A percentile compares a stretch with the other conserved stretches of the same genome.
These are phyloP conservation scores for Capsicum rhomboideum DNA, from an alignment of 257 asterid species.

Conservation along the genomic window DNA sequence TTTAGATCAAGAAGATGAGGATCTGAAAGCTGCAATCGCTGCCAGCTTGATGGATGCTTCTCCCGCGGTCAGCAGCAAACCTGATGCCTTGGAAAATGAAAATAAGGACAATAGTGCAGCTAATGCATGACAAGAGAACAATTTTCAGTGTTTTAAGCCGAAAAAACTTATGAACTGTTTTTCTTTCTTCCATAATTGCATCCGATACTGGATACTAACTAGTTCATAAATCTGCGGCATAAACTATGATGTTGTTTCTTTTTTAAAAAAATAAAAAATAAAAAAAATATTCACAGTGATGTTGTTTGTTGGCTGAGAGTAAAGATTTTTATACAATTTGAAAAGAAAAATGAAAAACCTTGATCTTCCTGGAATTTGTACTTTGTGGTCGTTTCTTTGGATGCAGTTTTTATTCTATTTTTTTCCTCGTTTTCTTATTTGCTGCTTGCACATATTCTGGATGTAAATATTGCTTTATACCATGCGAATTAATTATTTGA, in stretches of 20 bases:
- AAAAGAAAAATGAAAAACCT: background rate
- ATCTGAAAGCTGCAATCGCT: constrained; percentile 92
- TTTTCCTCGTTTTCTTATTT: background rate
- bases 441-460: background rate
- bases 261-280: no score
- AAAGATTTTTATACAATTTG: background rate
- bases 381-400: background rate
- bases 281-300: background rate
- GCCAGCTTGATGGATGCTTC: constrained; percentile 78
- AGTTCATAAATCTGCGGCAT: background rate
- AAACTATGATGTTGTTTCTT: background rate
- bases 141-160: background rate
- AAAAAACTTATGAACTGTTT: background rate
- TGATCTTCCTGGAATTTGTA: background rate
- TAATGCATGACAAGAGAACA: background rate
- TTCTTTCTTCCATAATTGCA: background rate
- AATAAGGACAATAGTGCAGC: constrained; percentile 5
- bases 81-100: constrained; percentile 23
- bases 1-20: constrained; percentile 70
- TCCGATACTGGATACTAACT: background rate
- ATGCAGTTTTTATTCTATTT: background rate
- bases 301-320: background rate
- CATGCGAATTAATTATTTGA: no score
- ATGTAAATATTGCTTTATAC: background rate
- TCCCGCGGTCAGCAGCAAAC: constrained; percentile 18